phyloP scores from a whole-genome alignment of 2,329 filamentous ascomycete species.

The Thielaviopsis musarum region DNA sequence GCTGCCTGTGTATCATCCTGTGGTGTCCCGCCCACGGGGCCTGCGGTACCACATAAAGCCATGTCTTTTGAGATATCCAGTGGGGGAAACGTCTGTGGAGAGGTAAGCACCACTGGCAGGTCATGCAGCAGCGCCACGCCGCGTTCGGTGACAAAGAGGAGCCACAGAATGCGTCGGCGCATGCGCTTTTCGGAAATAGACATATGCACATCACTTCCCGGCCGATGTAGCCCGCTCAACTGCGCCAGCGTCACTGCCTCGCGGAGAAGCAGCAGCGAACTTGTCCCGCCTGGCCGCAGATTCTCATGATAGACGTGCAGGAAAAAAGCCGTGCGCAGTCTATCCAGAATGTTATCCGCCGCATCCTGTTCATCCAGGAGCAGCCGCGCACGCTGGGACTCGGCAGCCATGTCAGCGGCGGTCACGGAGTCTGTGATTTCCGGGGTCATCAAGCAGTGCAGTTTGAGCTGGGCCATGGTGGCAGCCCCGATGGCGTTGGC shows the following conservation, averaged over 20 bases:
- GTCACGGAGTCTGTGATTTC: constrained; percentile 17
- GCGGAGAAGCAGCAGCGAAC: constrained; percentile 30
- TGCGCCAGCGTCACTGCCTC: constrained; percentile 36
- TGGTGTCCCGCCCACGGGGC: neutral
- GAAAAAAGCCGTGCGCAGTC: constrained; percentile 31
- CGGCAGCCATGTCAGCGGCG: constrained; percentile 20
- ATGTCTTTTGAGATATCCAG: constrained; percentile 13
- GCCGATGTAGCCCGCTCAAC: constrained; percentile 28
- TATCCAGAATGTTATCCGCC: constrained; percentile 22
- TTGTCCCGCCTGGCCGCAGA: constrained; percentile 26
- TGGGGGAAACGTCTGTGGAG: constrained; percentile 21
- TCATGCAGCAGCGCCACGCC: constrained; percentile 34
- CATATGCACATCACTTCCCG: constrained; percentile 3
- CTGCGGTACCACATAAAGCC: neutral
- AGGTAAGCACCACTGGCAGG: constrained; percentile 28
- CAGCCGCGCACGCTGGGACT: constrained; percentile 19
- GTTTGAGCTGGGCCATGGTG: constrained; percentile 30
- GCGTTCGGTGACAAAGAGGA: constrained; percentile 31
- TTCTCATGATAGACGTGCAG: constrained; percentile 36
- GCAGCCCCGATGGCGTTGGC: constrained; percentile 30
- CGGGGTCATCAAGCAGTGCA: constrained; percentile 19
- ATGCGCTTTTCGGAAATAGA: constrained; percentile 25
- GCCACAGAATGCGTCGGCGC: constrained; percentile 28
- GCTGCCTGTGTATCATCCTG: constrained; percentile 21
- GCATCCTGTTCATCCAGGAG: constrained; percentile 16